Conservation (phyloP, 345 rosid genomes). For the Aurinia saxatilis region DNA sequence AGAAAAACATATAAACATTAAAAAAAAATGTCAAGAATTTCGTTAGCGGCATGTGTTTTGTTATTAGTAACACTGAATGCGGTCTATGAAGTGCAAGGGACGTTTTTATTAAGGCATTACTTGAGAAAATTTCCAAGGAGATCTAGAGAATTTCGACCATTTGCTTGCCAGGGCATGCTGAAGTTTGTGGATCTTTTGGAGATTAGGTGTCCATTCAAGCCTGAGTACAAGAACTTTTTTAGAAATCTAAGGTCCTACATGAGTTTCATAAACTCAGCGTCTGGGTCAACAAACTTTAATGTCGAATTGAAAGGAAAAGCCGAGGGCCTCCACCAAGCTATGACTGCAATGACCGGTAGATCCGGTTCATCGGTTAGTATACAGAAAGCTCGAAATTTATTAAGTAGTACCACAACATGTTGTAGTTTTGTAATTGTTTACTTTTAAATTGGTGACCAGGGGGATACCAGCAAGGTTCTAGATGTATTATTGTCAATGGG, state of each 20-base stretch:
- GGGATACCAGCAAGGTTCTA: neutral
- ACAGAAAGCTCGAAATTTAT: neutral
- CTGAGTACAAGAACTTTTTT: conserved; percentile 10
- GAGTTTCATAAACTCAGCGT: neutral
- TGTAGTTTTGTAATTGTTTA: neutral
- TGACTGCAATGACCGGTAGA: neutral
- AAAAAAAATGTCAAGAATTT: conserved; percentile 2
- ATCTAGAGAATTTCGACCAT: neutral
- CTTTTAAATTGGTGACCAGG: neutral
- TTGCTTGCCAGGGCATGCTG: conserved; percentile 5
- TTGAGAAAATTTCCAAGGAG: conserved; percentile 2
- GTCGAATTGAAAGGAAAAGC: conserved; percentile 2
- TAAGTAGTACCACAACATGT: neutral
- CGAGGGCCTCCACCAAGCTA: neutral
- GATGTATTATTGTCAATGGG: conserved; percentile 8
- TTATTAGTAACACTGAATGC: conserved; percentile 11
- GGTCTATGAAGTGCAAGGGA: conserved; percentile 19
- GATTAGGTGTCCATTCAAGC: neutral
- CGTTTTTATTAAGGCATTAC: conserved; percentile 13
- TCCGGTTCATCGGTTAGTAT: conserved; percentile 5
- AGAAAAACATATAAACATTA: neutral
- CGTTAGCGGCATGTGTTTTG: conserved; percentile 7
- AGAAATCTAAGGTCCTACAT: neutral
- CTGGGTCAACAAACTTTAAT: neutral
- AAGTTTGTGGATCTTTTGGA: neutral